A percentile compares a stretch with the other conserved stretches of the same genome.
phyloP scores from a whole-genome alignment of 169 alveolate genomes.

The Fabrea salina region DNA sequence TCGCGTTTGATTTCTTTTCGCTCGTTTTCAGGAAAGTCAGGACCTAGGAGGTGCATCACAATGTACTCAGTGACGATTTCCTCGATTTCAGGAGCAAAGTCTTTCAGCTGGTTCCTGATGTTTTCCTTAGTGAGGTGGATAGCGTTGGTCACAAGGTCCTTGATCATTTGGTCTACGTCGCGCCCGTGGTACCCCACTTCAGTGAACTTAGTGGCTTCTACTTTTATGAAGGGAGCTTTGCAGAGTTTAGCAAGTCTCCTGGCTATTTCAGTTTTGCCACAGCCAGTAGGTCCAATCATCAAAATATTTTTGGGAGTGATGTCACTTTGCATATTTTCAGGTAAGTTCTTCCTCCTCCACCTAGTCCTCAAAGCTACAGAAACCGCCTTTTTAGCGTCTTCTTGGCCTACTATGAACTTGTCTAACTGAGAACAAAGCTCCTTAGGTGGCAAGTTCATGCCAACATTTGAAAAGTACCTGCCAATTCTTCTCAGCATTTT shows the following conservation, averaged over 20 bases:
- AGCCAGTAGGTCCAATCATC: conserved; percentile 87
- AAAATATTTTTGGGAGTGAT: conserved; percentile 84
- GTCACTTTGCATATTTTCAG: conserved; percentile 63
- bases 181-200: conserved; percentile 92
- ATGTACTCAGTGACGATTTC: conserved; percentile 64
- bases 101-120: background rate
- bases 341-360: conserved; percentile 67
- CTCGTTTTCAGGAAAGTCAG: conserved; percentile 47
- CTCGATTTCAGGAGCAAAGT: conserved; percentile 53
- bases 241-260: conserved; percentile 79
- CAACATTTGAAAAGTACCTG: background rate
- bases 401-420: conserved; percentile 78
- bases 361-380: conserved; percentile 77
- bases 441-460: conserved; percentile 39
- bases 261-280: conserved; percentile 89
- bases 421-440: conserved; percentile 47
- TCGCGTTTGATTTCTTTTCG: conserved; percentile 63
- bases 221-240: conserved; percentile 88
- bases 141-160: conserved; percentile 58
- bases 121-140: conserved; percentile 13
- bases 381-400: conserved; percentile 80
- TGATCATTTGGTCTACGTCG: conserved; percentile 84
- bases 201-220: conserved; percentile 91
- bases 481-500: conserved; percentile 2
- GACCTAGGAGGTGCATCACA: conserved; percentile 53